Evolutionary conservation across 192 early-diverging fungal species (phyloP).

Genomic region (Backusella australiensis): DNA sequence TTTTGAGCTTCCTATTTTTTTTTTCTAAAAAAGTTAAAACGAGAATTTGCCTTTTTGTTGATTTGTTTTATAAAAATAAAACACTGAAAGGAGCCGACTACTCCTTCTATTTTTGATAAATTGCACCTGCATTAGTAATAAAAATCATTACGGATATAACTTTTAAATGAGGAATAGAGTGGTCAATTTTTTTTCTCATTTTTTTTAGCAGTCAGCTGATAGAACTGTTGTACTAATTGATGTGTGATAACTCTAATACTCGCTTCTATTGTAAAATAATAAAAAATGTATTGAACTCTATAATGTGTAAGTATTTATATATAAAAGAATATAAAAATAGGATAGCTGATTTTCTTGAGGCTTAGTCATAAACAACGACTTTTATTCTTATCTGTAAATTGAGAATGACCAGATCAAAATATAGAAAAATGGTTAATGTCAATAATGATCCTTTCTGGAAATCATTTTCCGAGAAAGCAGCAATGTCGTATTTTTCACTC

Average conservation of each 20-base stretch:
- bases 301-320: not conserved
- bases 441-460: not conserved
- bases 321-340: too few species aligned
- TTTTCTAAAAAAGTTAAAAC: not conserved
- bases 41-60: not conserved
- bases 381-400: not conserved
- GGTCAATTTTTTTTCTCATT: not conserved
- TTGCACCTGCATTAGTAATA: not conserved
- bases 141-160: not conserved
- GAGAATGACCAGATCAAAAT: not conserved
- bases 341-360: not conserved
- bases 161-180: not conserved
- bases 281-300: not conserved
- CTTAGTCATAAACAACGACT: not conserved
- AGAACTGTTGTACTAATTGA: not conserved
- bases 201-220: conserved; percentile 1
- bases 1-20: not conserved
- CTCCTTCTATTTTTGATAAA: not conserved
- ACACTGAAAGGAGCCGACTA: not conserved
- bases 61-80: not conserved
- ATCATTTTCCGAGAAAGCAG: not conserved
- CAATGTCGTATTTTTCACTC: not conserved
- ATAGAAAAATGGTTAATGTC: not conserved
- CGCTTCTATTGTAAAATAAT: not conserved
- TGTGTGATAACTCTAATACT: not conserved